These are phyloP conservation scores for Aspergillus amoenus DNA, from an alignment of 2,329 filamentous ascomycete genomes.

Conservation along the genomic window DNA sequence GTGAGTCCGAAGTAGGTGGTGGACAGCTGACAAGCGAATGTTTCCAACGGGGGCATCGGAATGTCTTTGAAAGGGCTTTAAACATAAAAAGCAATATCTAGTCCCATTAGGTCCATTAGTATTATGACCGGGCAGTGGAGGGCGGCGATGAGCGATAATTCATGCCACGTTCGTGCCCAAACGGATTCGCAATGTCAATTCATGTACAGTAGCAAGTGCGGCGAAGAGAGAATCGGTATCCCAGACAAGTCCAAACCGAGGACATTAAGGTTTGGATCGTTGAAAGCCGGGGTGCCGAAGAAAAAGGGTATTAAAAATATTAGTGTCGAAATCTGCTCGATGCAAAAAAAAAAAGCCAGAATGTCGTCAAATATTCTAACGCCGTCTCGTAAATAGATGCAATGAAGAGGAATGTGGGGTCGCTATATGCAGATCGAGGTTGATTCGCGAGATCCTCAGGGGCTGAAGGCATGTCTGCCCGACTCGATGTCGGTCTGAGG, in stretches of 20 bases:
- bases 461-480: constrained; percentile 32
- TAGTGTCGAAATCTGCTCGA: constrained; percentile 40
- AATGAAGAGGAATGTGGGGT: constrained; percentile 12
- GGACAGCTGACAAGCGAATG: constrained; percentile 37
- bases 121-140: constrained; percentile 37
- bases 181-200: constrained; percentile 25
- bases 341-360: constrained; percentile 38
- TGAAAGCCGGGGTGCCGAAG: constrained; percentile 16
- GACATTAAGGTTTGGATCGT: constrained; percentile 14
- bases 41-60: constrained; percentile 29
- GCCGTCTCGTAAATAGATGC: constrained; percentile 36
- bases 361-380: constrained; percentile 39
- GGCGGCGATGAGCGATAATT: constrained; percentile 11
- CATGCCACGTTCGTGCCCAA: constrained; percentile 16
- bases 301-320: constrained; percentile 38
- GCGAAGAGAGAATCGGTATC: constrained; percentile 15
- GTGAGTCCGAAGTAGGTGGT: constrained; percentile 19
- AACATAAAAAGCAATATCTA: constrained; percentile 6
- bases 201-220: constrained; percentile 36
- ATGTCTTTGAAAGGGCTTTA: neutral
- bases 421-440: constrained; percentile 23
- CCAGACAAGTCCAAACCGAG: constrained; percentile 21
- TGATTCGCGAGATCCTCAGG: constrained; percentile 12
- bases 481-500: constrained; percentile 40
- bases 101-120: constrained; percentile 29